A percentile compares a stretch with the other conserved stretches of the same genome.
phyloP scores from a whole-genome alignment of 768 basidiomycete species.

The Chalciporus pseudorubinellus region DNA sequence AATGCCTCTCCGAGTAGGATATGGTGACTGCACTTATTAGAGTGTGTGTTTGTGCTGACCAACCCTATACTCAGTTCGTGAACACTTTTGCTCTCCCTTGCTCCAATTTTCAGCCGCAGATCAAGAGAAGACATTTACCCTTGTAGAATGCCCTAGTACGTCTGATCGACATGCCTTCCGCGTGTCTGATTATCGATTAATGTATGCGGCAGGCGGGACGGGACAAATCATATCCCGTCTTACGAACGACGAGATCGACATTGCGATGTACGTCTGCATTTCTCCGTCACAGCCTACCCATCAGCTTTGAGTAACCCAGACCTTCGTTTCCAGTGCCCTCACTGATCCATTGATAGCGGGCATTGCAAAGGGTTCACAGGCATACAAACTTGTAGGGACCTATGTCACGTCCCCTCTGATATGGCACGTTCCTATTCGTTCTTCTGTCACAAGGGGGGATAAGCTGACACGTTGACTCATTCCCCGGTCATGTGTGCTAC shows the following conservation, averaged over 20 bases:
- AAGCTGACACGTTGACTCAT: background rate
- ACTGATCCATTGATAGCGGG: slow-evolving; percentile 92
- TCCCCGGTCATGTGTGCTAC: background rate
- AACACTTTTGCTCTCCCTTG: slow-evolving; percentile 91
- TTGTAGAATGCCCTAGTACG: slow-evolving; percentile 88
- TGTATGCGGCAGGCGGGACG: slow-evolving; percentile 60
- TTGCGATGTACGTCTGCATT: slow-evolving; percentile 61
- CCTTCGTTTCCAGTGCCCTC: slow-evolving; percentile 56
- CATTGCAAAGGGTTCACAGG: slow-evolving; percentile 82
- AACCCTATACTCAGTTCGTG: slow-evolving; percentile 51
- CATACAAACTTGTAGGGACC: slow-evolving; percentile 90
- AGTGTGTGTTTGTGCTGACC: slow-evolving; percentile 5
- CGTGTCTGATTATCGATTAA: slow-evolving; percentile 20
- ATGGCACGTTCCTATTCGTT: slow-evolving; percentile 50
- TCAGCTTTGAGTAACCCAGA: background rate
- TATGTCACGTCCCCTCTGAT: slow-evolving; percentile 88
- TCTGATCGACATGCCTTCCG: background rate
- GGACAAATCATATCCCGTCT: slow-evolving; percentile 79
- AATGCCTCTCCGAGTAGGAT: slow-evolving; percentile 34
- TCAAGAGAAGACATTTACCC: slow-evolving; percentile 66
- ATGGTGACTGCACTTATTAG: slow-evolving; percentile 18
- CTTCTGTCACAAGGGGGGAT: background rate
- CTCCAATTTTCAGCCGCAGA: slow-evolving; percentile 79
- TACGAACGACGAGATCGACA: slow-evolving; percentile 73
- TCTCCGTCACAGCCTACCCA: slow-evolving; percentile 2